Evolutionary conservation across 208 protist species (phyloP), one percentile per base, ranked within the genome.

Genomic region (Leishmania tarentolae): DNA sequence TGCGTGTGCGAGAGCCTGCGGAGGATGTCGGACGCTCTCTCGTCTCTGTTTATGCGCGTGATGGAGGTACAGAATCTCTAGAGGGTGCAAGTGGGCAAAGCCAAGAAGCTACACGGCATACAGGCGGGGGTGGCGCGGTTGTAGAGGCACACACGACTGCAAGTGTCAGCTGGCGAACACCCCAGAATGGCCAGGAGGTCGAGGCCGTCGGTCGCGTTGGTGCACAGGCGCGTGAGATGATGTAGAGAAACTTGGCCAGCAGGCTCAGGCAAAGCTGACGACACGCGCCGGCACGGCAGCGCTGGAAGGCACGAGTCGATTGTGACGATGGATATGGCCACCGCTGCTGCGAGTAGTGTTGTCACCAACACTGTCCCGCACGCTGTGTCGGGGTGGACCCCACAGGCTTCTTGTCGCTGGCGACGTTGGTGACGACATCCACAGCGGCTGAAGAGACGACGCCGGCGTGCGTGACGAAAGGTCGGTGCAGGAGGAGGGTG

Each of bases 401-500:
- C 61, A 68, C 61, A 31, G 61, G 31, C 61, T 40, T 17, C 15
- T 31, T 68, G 61, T 2, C 31, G 4, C 56, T 61, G 56, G 15
- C 15, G 50, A 53, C 50, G 50, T 17, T 63, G 28, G 57, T 35
- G 57, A 63, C 57, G 57, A 15, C 28, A 63, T n/a, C n/a, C n/a
- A n/a, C n/a, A n/a, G n/a, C n/a, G n/a, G n/a, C n/a, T n/a, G n/a
- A n/a, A n/a, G n/a, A n/a, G n/a, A 63, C 57, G 57, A 53, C 69
- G 44, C 21, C 24, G 69, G n/a, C 21, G 44, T 46, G 69, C 28
- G 69, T 15, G 69, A 6, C 4, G 28, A 37, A 37, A 53, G 53
- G n/a, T 61, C 21, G 19, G 71, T 69, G 47, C 63, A 79, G n/a
- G 80, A 53, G 31, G 75, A 73, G 42, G 69, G 70, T 0, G 59